Conservation (phyloP, 192 early-diverging fungal species). For the Chytriomyces sp. region DNA sequence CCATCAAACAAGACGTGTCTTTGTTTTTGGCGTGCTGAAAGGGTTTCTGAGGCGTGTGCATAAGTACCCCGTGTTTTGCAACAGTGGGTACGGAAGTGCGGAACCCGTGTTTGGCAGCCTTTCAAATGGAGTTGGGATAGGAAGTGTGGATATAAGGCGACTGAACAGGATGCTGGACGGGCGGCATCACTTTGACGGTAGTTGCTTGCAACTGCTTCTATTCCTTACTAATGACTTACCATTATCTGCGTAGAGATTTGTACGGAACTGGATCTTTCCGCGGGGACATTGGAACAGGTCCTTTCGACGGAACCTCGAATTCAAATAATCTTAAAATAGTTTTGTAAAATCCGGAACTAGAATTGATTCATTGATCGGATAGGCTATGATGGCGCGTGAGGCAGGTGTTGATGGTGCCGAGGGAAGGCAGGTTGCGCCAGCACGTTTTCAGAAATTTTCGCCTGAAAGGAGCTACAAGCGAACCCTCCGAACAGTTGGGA, state of each 20-base stretch:
- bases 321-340: conserved; percentile 16
- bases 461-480: too few species aligned
- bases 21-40: conserved; percentile 89
- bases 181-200: conserved; percentile 25
- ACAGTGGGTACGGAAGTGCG: background rate
- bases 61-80: conserved; percentile 76
- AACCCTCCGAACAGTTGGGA: too few species aligned
- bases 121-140: background rate
- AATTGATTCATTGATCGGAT: too few species aligned
- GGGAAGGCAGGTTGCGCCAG: too few species aligned
- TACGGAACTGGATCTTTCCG: conserved; percentile 27
- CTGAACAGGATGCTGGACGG: conserved; percentile 8
- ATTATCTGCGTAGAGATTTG: conserved; percentile 25
- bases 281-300: conserved; percentile 8
- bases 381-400: too few species aligned
- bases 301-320: conserved; percentile 14
- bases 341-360: too few species aligned
- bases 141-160: background rate
- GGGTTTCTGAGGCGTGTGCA: conserved; percentile 83
- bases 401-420: background rate
- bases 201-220: background rate
- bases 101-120: conserved; percentile 2
- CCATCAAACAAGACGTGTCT: conserved; percentile 66
- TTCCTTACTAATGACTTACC: background rate
- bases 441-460: too few species aligned